These are phyloP conservation scores for Picea abies DNA, from an alignment of 83 land plant genomes.

Conservation along the genomic window DNA sequence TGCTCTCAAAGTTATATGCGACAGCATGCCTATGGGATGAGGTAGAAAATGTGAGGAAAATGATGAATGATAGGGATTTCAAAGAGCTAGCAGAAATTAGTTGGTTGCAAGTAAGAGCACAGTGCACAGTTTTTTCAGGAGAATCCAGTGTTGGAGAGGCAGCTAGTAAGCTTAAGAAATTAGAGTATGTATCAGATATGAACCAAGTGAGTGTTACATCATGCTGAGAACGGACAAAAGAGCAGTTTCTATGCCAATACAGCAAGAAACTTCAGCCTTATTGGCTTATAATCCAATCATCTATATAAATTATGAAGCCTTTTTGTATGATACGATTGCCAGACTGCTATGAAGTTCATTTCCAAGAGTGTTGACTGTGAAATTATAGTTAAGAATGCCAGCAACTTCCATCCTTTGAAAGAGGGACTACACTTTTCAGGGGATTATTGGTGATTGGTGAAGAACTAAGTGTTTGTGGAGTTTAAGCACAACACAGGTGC, in stretches of 20 bases:
- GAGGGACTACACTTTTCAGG: conserved; percentile 28
- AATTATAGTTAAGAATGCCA: conserved; percentile 29
- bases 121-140: neutral
- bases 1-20: neutral
- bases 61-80: neutral
- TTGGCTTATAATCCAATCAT: conserved; percentile 9
- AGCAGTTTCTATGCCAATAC: conserved; percentile 24
- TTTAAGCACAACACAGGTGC: neutral
- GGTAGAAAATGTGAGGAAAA: neutral
- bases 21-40: neutral
- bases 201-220: conserved; percentile 18
- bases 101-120: neutral
- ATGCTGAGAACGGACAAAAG: conserved; percentile 25
- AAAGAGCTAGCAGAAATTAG: neutral
- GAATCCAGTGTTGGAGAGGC: neutral
- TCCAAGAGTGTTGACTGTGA: conserved; percentile 28
- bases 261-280: conserved; percentile 36
- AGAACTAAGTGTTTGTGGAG: neutral
- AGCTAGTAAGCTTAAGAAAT: conserved; percentile 13
- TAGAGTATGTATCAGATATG: conserved; percentile 32
- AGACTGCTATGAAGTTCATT: conserved; percentile 27
- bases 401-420: conserved; percentile 29
- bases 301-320: conserved; percentile 28
- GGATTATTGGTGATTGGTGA: conserved; percentile 28
- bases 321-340: conserved; percentile 33